A percentile compares a stretch with the other conserved stretches of the same genome.
Evolutionary conservation across 805 yeast species (phyloP).

Genomic region (Metschnikowia kunwiensis): DNA sequence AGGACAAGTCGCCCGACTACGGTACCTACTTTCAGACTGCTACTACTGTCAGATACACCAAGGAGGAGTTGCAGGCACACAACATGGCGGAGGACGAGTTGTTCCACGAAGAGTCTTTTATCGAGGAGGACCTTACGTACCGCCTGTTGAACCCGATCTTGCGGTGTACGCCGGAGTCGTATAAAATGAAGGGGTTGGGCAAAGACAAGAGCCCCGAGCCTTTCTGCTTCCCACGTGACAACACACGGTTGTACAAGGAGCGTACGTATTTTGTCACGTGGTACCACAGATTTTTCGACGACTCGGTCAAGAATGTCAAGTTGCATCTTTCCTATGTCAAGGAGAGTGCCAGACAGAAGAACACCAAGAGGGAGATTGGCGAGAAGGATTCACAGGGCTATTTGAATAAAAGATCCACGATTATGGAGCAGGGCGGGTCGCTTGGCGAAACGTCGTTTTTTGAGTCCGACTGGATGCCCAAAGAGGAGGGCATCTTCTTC

Average conservation of each 20-base stretch:
- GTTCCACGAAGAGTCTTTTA: slow-evolving; percentile 51
- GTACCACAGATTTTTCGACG: slow-evolving; percentile 64
- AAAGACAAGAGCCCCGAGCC: slow-evolving; percentile 62
- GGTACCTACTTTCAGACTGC: slow-evolving; percentile 75
- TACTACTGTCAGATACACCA: slow-evolving; percentile 51
- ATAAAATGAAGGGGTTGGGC: slow-evolving; percentile 60
- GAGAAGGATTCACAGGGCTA: slow-evolving; percentile 13
- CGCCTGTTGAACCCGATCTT: slow-evolving; percentile 71
- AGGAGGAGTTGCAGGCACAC: slow-evolving; percentile 68
- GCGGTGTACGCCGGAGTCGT: slow-evolving; percentile 81
- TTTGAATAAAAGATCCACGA: slow-evolving; percentile 28
- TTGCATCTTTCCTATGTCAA: slow-evolving; percentile 65
- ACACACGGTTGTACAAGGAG: slow-evolving; percentile 53
- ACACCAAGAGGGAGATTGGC: slow-evolving; percentile 45
- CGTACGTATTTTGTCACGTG: slow-evolving; percentile 74
- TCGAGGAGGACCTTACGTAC: slow-evolving; percentile 73
- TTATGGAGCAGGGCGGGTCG: slow-evolving; percentile 39
- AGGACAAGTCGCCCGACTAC: slow-evolving; percentile 66
- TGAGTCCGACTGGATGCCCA: slow-evolving; percentile 67
- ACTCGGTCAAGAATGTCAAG: slow-evolving; percentile 57
- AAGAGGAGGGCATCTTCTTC: slow-evolving; percentile 61
- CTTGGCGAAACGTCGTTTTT: slow-evolving; percentile 47
- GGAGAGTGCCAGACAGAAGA: slow-evolving; percentile 54
- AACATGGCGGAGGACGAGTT: slow-evolving; percentile 62
- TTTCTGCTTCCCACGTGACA: slow-evolving; percentile 79